These are phyloP conservation scores for Datura wrightii DNA, from an alignment of 257 asterid species.

Conservation along the genomic window DNA sequence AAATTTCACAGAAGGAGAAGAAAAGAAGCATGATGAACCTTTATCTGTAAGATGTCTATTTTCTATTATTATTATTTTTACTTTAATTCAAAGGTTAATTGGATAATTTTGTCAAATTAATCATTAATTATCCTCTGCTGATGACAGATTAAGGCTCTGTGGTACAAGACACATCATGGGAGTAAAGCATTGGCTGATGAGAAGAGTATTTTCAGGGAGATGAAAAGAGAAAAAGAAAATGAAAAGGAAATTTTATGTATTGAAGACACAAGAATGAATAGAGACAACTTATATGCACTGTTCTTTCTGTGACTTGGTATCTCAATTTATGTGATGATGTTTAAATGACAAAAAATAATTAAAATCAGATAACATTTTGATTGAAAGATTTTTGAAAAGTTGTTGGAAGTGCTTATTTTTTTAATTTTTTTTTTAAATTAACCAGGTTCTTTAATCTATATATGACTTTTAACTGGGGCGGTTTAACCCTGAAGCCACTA, in stretches of 20 bases:
- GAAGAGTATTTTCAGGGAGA: slow-evolving; percentile 1
- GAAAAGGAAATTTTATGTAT: not conserved
- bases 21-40: not conserved
- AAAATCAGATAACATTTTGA: no score
- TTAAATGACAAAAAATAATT: no score
- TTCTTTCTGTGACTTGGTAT: no score
- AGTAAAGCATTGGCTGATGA: slow-evolving; percentile 12
- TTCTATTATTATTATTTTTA: not conserved
- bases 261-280: not conserved
- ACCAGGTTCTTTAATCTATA: no score
- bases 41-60: not conserved
- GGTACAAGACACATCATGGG: slow-evolving; percentile 11
- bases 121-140: not conserved
- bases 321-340: no score
- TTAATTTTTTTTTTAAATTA: no score
- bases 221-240: not conserved
- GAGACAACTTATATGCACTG: no score
- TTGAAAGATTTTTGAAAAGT: no score
- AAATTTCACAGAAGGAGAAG: not conserved
- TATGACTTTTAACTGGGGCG: no score
- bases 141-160: slow-evolving; percentile 7
- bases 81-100: not conserved
- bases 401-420: no score
- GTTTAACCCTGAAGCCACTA: no score
- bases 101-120: not conserved